Percentiles rank a stretch among this genome's conserved stretches.
These are phyloP conservation scores for Glycine latifolia DNA, from an alignment of 306 rosid species.

Conservation along the genomic window DNA sequence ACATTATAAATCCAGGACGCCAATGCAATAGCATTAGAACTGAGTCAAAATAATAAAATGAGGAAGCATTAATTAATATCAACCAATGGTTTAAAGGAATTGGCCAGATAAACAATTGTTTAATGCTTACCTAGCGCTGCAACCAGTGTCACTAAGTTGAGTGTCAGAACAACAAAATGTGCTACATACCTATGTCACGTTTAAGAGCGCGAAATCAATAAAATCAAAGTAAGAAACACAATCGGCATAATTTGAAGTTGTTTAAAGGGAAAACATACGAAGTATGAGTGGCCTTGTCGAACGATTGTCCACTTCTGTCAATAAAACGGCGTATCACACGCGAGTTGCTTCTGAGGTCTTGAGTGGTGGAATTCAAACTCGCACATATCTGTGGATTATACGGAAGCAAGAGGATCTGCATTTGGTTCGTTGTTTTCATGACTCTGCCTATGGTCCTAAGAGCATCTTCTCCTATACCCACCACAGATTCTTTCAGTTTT, in stretches of 20 bases:
- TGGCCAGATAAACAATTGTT: background rate
- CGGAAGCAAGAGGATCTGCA: conserved; percentile 65
- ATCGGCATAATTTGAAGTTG: too few relatives aligned
- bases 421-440: conserved; percentile 55
- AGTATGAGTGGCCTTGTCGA: conserved; percentile 57
- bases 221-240: too few relatives aligned
- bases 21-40: conserved; percentile 65
- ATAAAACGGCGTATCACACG: conserved; percentile 55
- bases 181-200: background rate
- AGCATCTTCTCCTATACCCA: conserved; percentile 64
- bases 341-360: conserved; percentile 57
- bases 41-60: conserved; percentile 49
- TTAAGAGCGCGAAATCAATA: too few relatives aligned
- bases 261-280: conserved; percentile 48
- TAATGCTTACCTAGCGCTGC: conserved; percentile 57
- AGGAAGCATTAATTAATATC: conserved; percentile 43
- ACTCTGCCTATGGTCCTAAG: conserved; percentile 50
- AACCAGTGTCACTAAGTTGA: conserved; percentile 61
- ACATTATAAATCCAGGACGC: conserved; percentile 79
- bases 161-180: conserved; percentile 59
- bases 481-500: conserved; percentile 57
- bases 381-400: conserved; percentile 56
- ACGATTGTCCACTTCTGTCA: conserved; percentile 48
- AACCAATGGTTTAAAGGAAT: background rate
- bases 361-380: conserved; percentile 53